Base-by-base conservation (phyloP, 768 basidiomycete species). In the Agaricus sinodeliciosus region DNA sequence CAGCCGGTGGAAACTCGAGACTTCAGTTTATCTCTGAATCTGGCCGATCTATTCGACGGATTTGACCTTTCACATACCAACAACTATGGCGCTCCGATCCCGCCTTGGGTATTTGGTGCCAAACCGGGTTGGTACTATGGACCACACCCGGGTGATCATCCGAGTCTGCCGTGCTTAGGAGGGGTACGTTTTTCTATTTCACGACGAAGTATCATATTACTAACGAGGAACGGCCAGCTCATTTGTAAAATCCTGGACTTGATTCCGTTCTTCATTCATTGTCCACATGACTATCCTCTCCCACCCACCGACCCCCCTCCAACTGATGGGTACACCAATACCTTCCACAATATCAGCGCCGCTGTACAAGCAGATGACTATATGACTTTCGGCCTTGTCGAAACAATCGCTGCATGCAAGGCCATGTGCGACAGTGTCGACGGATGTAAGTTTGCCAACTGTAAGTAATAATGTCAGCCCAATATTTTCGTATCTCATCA, bases 41-140 rank as follows among this genome's bases (percentile, higher is more conserved):
- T 54, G n/a, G 37, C 27, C 9, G 40, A 37, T 19, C 39, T 54
- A 4, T 54, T 54, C 45, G 27, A 11, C 15, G 52, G 52, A 18
- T 34, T 42, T 35, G 52, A 54, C 18, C 28, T 54, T 2, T 47
- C 52, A 13, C 26, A 25, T n/a, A 22, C 45, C 22, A 70, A 69
- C 60, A 53, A 62, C 43, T 72, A 67, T 44, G 68, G 68, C 27
- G 64, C 70, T 9, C 70, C 70, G 0, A 57, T 63, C 18, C 64
- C 68, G 9, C 72, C 70, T 31, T 69, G 68, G 69, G 27, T 60
- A 41, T 2, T 19, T 9, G 65, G 62, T 7, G 52, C 60, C 43
- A 43, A 57, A 11, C 70, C 70, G 26, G 70, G 72, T 22, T 73
- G 72, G 72, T 72, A 73, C 59, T 70, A 65, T 51, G 72, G 72